Conservation (phyloP, 345 rosid species). For the Combretum micranthum region DNA sequence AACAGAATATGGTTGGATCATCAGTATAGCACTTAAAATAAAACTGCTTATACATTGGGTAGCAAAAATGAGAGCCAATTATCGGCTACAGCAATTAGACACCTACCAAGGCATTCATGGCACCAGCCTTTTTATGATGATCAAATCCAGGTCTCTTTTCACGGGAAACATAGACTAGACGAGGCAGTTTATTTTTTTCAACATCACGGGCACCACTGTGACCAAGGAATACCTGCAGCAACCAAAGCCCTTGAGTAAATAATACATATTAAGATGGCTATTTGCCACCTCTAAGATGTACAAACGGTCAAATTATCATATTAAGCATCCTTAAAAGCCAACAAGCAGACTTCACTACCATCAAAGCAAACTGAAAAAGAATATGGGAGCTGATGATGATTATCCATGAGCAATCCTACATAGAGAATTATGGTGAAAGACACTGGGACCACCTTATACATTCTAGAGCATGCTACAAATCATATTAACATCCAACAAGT, state of each 20-base stretch:
- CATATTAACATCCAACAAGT: too few relatives aligned
- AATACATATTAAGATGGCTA: neutral
- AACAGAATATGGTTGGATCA: too few relatives aligned
- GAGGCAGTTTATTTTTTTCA: slow-evolving; percentile 81
- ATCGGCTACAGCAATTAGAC: neutral
- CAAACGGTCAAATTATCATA: too few relatives aligned
- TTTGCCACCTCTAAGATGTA: neutral
- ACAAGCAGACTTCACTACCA: too few relatives aligned
- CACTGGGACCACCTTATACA: too few relatives aligned
- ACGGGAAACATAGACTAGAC: slow-evolving; percentile 94
- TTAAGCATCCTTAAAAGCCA: too few relatives aligned
- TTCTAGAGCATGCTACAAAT: too few relatives aligned
- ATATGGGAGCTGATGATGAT: too few relatives aligned
- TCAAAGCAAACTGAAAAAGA: too few relatives aligned
- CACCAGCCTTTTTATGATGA: slow-evolving; percentile 98
- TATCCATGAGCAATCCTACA: too few relatives aligned
- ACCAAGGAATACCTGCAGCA: slow-evolving; percentile 82
- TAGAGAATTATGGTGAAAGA: too few relatives aligned
- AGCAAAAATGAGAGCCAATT: neutral
- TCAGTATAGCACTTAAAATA: too few relatives aligned
- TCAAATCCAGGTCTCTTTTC: slow-evolving; percentile 99
- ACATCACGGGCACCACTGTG: slow-evolving; percentile 66
- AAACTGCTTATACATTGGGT: neutral
- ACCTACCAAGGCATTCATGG: slow-evolving; percentile 92
- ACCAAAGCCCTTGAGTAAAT: neutral